phyloP scores from a whole-genome alignment of 2,329 filamentous ascomycete species.

The Paracoccidioides brasiliensis region DNA sequence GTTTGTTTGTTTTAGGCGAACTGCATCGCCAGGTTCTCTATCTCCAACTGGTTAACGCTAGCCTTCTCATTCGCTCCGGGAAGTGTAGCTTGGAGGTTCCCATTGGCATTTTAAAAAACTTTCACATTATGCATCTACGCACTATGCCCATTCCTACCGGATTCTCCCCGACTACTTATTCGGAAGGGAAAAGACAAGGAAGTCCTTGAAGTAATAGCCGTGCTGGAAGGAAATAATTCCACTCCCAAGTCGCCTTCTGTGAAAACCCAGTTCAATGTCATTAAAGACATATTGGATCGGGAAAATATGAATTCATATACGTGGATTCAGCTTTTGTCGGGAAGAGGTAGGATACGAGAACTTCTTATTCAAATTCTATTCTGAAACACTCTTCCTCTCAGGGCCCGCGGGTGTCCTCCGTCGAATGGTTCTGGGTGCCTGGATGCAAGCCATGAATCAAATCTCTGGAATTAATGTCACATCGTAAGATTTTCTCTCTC shows the following conservation, averaged over 20 bases:
- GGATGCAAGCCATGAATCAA: constrained; percentile 28
- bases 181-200: constrained; percentile 8
- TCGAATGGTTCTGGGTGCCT: constrained; percentile 34
- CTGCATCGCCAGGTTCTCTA: constrained; percentile 28
- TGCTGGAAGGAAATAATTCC: constrained; percentile 19
- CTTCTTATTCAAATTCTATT: background rate
- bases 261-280: constrained; percentile 21
- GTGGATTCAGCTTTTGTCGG: constrained; percentile 34
- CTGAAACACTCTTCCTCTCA: background rate
- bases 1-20: constrained; percentile 14
- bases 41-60: constrained; percentile 32
- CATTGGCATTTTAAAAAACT: constrained; percentile 21
- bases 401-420: constrained; percentile 29
- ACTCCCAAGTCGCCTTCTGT: constrained; percentile 18
- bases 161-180: constrained; percentile 19
- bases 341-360: constrained; percentile 16
- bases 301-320: constrained; percentile 34
- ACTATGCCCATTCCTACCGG: constrained; percentile 24
- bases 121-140: constrained; percentile 17
- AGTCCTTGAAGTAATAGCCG: constrained; percentile 9
- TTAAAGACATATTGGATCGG: constrained; percentile 29
- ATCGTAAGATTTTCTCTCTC: constrained; percentile 4
- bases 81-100: constrained; percentile 21
- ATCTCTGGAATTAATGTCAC: constrained; percentile 27
- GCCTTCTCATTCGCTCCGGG: constrained; percentile 30